Percentiles rank a stretch among this genome's conserved stretches.
Conservation (phyloP, 306 rosid species). For the Trifolium dubium region DNA sequence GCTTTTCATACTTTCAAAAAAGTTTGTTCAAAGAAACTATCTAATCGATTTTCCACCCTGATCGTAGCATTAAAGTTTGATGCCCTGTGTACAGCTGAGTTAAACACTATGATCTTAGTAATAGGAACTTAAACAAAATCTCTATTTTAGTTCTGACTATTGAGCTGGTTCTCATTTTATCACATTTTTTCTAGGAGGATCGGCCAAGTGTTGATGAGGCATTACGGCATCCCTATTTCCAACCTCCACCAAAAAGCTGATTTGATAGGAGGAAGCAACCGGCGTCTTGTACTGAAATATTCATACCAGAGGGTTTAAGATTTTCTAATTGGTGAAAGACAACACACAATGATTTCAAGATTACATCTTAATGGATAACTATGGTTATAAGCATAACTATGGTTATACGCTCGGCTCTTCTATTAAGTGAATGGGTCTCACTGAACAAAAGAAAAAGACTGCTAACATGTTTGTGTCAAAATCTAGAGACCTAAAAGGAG, state of each 20-base stretch:
- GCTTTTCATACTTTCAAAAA: slow-evolving; percentile 6
- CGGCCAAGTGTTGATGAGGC: slow-evolving; percentile 81
- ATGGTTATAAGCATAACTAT: not conserved
- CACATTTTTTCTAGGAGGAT: slow-evolving; percentile 64
- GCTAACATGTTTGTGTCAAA: slow-evolving; percentile 7
- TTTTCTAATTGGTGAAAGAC: slow-evolving; percentile 2
- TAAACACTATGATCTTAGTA: not conserved
- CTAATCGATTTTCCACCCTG: slow-evolving; percentile 13
- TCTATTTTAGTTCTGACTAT: slow-evolving; percentile 1
- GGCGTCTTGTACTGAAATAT: slow-evolving; percentile 15
- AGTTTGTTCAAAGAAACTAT: slow-evolving; percentile 12
- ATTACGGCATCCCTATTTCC: slow-evolving; percentile 83
- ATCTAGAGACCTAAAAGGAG: not conserved
- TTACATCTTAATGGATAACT: not conserved
- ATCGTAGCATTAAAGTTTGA: slow-evolving; percentile 12
- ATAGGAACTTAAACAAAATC: not conserved
- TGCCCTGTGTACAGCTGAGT: slow-evolving; percentile 14
- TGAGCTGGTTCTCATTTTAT: not conserved
- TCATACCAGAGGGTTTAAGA: slow-evolving; percentile 33
- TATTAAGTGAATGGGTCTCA: slow-evolving; percentile 2
- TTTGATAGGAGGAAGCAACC: slow-evolving; percentile 12
- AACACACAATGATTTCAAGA: slow-evolving; percentile 4
- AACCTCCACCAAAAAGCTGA: slow-evolving; percentile 57
- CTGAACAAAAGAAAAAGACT: slow-evolving; percentile 5
- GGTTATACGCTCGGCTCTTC: not conserved